phyloP scores from a whole-genome alignment of 495 filamentous ascomycete genomes.

The Trichoderma gamsii region DNA sequence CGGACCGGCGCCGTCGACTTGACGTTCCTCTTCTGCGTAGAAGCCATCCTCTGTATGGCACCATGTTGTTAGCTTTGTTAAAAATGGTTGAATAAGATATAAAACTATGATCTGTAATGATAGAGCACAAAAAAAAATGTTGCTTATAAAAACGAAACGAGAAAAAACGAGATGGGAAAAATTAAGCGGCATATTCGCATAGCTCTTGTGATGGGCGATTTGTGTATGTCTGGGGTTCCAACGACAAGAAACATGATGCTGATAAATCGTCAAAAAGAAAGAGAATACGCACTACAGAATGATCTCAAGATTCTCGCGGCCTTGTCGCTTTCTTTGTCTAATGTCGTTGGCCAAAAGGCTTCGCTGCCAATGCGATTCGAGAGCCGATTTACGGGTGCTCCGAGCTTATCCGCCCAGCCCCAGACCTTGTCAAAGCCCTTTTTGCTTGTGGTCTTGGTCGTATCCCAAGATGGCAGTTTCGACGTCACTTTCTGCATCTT shows the following conservation, averaged over 20 bases:
- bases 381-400: slow-evolving; percentile 66
- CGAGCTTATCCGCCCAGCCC: slow-evolving; percentile 25
- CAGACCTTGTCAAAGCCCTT: slow-evolving; percentile 14
- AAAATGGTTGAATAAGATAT: background rate
- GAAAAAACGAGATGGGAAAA: too few species aligned
- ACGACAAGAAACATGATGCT: too few species aligned
- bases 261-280: background rate
- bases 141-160: too few species aligned
- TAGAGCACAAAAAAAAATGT: too few species aligned
- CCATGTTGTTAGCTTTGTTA: slow-evolving; percentile 16
- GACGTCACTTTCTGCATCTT: slow-evolving; percentile 9
- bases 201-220: too few species aligned
- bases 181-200: too few species aligned
- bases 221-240: too few species aligned
- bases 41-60: slow-evolving; percentile 39
- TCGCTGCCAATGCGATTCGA: slow-evolving; percentile 70
- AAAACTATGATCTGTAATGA: too few species aligned
- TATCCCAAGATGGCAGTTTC: background rate
- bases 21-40: slow-evolving; percentile 23
- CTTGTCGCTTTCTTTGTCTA: slow-evolving; percentile 79
- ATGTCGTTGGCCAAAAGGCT: slow-evolving; percentile 73
- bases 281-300: slow-evolving; percentile 57
- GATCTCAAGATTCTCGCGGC: slow-evolving; percentile 71
- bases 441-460: slow-evolving; percentile 3
- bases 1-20: slow-evolving; percentile 14